Conservation (phyloP, 768 basidiomycete genomes). For the Podaxis sp. region DNA sequence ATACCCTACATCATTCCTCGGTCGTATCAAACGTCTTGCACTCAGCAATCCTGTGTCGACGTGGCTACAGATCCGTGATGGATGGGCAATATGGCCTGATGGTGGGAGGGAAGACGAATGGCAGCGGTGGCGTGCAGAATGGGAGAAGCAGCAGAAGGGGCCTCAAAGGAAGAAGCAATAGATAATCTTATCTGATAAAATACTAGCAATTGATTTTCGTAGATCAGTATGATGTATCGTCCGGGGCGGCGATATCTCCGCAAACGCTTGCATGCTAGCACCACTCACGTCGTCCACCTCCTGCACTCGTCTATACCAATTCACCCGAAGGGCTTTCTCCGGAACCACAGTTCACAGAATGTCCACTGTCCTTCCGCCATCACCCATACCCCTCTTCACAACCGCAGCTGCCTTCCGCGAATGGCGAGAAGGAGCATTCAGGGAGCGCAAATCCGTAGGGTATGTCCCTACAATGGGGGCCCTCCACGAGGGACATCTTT, state of each 20-base stretch:
- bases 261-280: not conserved
- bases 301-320: not conserved
- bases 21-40: slow-evolving; percentile 45
- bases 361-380: slow-evolving; percentile 29
- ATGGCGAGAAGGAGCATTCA: slow-evolving; percentile 73
- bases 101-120: slow-evolving; percentile 77
- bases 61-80: slow-evolving; percentile 76
- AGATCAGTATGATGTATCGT: not conserved
- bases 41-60: slow-evolving; percentile 54
- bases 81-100: slow-evolving; percentile 80
- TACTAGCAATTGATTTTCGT: not conserved
- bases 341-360: slow-evolving; percentile 17
- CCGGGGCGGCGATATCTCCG: not conserved
- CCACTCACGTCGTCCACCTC: not conserved
- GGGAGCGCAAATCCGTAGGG: slow-evolving; percentile 69
- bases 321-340: not conserved
- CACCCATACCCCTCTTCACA: slow-evolving; percentile 50
- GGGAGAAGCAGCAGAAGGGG: slow-evolving; percentile 40
- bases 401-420: slow-evolving; percentile 60
- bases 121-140: slow-evolving; percentile 60
- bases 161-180: not conserved
- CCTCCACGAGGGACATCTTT: slow-evolving; percentile 89
- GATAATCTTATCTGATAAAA: not conserved
- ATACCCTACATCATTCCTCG: slow-evolving; percentile 54
- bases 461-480: slow-evolving; percentile 99